These are phyloP conservation scores for Plasmopara viticola DNA, from an alignment of 352 stramenopile genomes.

Conservation along the genomic window DNA sequence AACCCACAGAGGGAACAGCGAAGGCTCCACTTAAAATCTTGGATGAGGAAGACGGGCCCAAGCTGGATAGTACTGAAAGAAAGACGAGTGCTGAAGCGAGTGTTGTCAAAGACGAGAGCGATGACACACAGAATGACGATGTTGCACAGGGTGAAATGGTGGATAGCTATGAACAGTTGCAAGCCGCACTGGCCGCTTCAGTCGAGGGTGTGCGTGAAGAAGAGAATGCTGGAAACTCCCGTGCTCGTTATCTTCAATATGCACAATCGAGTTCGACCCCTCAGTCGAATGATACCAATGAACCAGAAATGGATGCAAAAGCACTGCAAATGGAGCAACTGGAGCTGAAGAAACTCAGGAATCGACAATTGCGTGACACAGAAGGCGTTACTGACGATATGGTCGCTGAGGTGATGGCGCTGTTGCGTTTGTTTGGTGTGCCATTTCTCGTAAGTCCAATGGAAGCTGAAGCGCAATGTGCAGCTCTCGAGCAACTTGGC, in stretches of 20 bases:
- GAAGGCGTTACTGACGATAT: constrained; percentile 96
- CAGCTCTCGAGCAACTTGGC: constrained; percentile 91
- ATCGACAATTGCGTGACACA: constrained; percentile 82
- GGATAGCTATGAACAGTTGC: constrained; percentile 25
- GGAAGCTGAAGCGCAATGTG: constrained; percentile 99
- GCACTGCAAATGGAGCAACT: constrained; percentile 49
- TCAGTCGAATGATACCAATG: constrained; percentile 10
- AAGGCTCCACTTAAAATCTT: constrained; percentile 11
- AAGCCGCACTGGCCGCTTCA: constrained; percentile 29
- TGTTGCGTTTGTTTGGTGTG: constrained; percentile 97
- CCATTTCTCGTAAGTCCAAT: constrained; percentile 98
- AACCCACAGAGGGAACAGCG: constrained; percentile 5
- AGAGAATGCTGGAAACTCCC: constrained; percentile 8
- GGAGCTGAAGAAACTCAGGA: constrained; percentile 74
- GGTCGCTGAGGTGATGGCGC: constrained; percentile 93
- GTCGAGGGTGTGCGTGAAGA: constrained; percentile 25
- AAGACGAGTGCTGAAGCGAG: constrained; percentile 8
- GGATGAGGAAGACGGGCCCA: constrained; percentile 14
- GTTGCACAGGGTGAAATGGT: constrained; percentile 2
- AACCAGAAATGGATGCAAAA: constrained; percentile 24
- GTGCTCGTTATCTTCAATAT: constrained; percentile 47
- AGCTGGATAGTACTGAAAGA: neutral
- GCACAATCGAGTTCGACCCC: constrained; percentile 11
- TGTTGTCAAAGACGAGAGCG: constrained; percentile 27
- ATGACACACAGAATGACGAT: constrained; percentile 2